Percentiles rank a stretch among this genome's conserved stretches.
phyloP scores from a whole-genome alignment of 495 filamentous ascomycete genomes.

The Podospora australis region DNA sequence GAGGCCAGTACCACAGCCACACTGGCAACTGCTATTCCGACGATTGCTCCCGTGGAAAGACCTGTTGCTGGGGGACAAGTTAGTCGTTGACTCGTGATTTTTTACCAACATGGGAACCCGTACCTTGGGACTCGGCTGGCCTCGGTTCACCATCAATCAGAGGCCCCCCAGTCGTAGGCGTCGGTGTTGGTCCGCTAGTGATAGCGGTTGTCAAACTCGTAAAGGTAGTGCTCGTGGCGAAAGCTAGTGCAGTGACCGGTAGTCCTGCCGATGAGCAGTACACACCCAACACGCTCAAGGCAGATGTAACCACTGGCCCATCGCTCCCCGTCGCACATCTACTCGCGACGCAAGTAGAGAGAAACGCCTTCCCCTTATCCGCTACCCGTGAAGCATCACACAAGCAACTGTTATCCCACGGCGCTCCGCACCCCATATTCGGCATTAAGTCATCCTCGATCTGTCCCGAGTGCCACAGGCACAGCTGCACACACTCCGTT shows the following conservation, averaged over 20 bases:
- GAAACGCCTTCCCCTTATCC: not conserved
- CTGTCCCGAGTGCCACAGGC: slow-evolving; percentile 5
- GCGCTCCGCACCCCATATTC: not conserved
- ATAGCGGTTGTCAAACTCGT: not conserved
- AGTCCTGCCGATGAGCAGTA: slow-evolving; percentile 2
- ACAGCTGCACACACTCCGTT: slow-evolving; percentile 1
- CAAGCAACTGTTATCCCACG: slow-evolving; percentile 4
- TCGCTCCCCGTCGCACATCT: not conserved
- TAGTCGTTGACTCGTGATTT: not conserved
- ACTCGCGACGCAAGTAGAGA: slow-evolving; percentile 1
- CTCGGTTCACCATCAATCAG: too few relatives aligned
- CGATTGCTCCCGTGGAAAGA: not conserved
- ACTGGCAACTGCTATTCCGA: not conserved
- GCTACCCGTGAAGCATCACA: not conserved
- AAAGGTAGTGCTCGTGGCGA: not conserved
- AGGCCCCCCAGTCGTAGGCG: too few relatives aligned
- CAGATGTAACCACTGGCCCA: not conserved
- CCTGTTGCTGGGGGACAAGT: not conserved
- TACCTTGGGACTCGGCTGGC: not conserved
- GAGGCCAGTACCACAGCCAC: not conserved
- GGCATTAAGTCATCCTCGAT: slow-evolving; percentile 4
- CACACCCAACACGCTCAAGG: not conserved
- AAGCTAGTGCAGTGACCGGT: not conserved
- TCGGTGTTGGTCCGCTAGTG: not conserved
- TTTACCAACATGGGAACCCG: not conserved